Evolutionary conservation across 352 stramenopile genomes (phyloP).

Genomic region (Pythium apleroticum): DNA sequence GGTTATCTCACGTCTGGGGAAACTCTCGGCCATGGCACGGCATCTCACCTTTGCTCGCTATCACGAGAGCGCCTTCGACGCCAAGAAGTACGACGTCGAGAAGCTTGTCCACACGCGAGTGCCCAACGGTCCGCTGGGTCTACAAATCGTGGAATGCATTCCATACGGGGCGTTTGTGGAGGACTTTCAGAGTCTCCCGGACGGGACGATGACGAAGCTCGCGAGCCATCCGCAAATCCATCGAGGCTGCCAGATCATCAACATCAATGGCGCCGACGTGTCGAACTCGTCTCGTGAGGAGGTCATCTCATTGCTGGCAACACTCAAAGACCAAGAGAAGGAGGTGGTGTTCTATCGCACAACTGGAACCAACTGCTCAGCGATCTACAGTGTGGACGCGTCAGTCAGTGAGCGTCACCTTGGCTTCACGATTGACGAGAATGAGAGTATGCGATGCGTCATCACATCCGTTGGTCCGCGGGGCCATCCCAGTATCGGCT

Average conservation of each 20-base stretch:
- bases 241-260: slow-evolving; percentile 53
- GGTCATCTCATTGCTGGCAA: slow-evolving; percentile 35
- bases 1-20: slow-evolving; percentile 44
- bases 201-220: slow-evolving; percentile 41
- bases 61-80: slow-evolving; percentile 27
- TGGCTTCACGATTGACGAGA: slow-evolving; percentile 38
- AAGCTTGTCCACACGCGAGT: slow-evolving; percentile 47
- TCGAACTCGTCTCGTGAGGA: slow-evolving; percentile 37
- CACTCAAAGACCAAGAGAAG: slow-evolving; percentile 49
- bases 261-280: slow-evolving; percentile 53
- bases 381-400: slow-evolving; percentile 33
- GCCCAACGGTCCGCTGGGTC: slow-evolving; percentile 44
- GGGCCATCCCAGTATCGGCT: slow-evolving; percentile 19
- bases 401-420: slow-evolving; percentile 24
- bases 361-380: slow-evolving; percentile 23
- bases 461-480: slow-evolving; percentile 29
- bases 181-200: slow-evolving; percentile 39
- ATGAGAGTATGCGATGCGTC: slow-evolving; percentile 38
- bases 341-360: slow-evolving; percentile 56
- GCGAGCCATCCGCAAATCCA: slow-evolving; percentile 38
- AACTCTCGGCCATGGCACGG: slow-evolving; percentile 38
- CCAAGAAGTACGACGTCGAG: slow-evolving; percentile 46
- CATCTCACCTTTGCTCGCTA: slow-evolving; percentile 57
- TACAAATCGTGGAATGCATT: slow-evolving; percentile 45
- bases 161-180: slow-evolving; percentile 50